A percentile compares a stretch with the other conserved stretches of the same genome.
phyloP scores from a whole-genome alignment of 176 grass and related monocot species.

The Otatea glauca region DNA sequence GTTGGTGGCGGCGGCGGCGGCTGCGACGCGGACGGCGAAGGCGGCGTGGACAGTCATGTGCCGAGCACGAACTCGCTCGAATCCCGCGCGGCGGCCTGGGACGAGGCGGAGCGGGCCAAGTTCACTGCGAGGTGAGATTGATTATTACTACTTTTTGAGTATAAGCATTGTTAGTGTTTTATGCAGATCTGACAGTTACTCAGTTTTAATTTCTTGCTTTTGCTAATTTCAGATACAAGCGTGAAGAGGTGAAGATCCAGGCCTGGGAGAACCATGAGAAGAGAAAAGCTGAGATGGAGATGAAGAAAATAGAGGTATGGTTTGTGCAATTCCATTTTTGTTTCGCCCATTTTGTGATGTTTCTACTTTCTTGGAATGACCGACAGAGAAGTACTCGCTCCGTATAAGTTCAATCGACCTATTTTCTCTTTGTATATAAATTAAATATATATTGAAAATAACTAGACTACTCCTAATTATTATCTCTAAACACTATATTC shows the following conservation, averaged over 20 bases:
- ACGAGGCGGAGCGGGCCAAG: slow-evolving; percentile 83
- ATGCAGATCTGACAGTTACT: neutral
- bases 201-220: neutral
- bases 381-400: too few species aligned
- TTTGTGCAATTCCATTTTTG: neutral
- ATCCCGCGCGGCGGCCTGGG: slow-evolving; percentile 77
- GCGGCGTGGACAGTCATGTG: neutral
- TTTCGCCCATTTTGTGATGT: neutral
- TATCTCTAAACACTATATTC: too few species aligned
- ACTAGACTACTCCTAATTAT: too few species aligned
- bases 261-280: slow-evolving; percentile 98
- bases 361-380: neutral
- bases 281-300: slow-evolving; percentile 79
- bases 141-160: too few species aligned
- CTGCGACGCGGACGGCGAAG: slow-evolving; percentile 15
- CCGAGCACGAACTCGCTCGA: slow-evolving; percentile 52
- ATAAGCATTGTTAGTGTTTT: neutral
- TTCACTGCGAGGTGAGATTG: slow-evolving; percentile 71
- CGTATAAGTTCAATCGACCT: too few species aligned
- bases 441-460: too few species aligned
- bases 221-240: slow-evolving; percentile 65
- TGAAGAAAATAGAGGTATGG: slow-evolving; percentile 82
- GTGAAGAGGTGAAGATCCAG: slow-evolving; percentile 89
- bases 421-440: too few species aligned
- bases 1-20: neutral